A percentile compares a stretch with the other conserved stretches of the same genome.
Evolutionary conservation across 768 basidiomycete species (phyloP).

Genomic region (Lentinus brumalis): DNA sequence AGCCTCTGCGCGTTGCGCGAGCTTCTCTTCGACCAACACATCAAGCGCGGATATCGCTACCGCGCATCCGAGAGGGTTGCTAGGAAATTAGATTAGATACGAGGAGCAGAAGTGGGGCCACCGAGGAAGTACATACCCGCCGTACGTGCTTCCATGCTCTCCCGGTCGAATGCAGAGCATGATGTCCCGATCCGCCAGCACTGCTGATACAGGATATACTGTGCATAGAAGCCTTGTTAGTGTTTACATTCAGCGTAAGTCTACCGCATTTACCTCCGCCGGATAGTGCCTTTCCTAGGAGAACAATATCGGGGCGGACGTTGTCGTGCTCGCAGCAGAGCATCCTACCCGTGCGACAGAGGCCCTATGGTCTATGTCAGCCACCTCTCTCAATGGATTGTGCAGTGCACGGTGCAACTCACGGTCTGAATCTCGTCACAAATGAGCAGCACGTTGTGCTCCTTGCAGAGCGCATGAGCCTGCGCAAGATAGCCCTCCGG

Average conservation of each 20-base stretch:
- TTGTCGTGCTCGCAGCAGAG: constrained; percentile 86
- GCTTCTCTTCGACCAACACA: constrained; percentile 87
- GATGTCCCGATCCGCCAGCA: constrained; percentile 86
- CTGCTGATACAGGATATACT: constrained; percentile 97
- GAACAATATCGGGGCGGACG: constrained; percentile 87
- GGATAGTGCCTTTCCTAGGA: constrained; percentile 95
- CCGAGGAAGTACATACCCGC: constrained; percentile 62
- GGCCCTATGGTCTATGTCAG: constrained; percentile 51
- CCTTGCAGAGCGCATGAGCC: constrained; percentile 83
- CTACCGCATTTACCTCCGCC: constrained; percentile 70
- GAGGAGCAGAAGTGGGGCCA: constrained; percentile 1
- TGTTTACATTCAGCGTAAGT: not conserved
- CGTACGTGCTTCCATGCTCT: constrained; percentile 95
- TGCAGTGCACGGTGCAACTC: constrained; percentile 11
- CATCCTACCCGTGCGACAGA: constrained; percentile 93
- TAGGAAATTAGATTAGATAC: constrained; percentile 27
- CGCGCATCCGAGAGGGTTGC: constrained; percentile 96
- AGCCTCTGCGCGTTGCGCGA: constrained; percentile 74
- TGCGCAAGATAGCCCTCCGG: constrained; percentile 81
- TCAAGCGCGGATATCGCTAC: constrained; percentile 90
- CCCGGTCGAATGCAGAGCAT: constrained; percentile 95
- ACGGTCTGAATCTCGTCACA: constrained; percentile 99
- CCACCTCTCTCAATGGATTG: not conserved
- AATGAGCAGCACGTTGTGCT: constrained; percentile 93
- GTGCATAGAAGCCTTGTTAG: not conserved